Evolutionary conservation across 1,139 yeast species (phyloP).

Genomic region (Candida pseudocylindracea): DNA sequence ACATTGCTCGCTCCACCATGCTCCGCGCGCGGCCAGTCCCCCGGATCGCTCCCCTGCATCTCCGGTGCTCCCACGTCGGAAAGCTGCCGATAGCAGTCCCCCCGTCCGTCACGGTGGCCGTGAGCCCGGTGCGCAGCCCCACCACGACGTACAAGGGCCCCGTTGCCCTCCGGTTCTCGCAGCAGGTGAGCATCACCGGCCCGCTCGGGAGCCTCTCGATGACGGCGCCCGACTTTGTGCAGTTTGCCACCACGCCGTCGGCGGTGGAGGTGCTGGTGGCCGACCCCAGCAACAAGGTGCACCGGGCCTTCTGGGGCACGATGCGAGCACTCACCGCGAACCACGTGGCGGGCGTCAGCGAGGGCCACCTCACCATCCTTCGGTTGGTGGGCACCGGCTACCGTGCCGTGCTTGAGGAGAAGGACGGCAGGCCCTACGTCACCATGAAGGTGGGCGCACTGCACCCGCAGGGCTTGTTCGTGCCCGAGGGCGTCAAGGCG

Average conservation of each 20-base stretch:
- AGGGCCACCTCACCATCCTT: conserved; percentile 75
- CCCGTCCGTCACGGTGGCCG: too few relatives aligned
- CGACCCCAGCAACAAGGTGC: conserved; percentile 37
- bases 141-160: conserved; percentile 51
- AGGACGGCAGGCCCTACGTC: conserved; percentile 27
- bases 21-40: too few relatives aligned
- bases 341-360: conserved; percentile 69
- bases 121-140: conserved; percentile 11
- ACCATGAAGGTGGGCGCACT: conserved; percentile 48
- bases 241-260: conserved; percentile 12
- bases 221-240: conserved; percentile 54
- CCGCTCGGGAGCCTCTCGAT: conserved; percentile 54
- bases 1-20: too few relatives aligned
- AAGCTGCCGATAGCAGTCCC: too few relatives aligned
- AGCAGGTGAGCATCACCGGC: conserved; percentile 47
- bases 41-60: too few relatives aligned
- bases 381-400: conserved; percentile 95
- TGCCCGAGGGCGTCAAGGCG: conserved; percentile 62
- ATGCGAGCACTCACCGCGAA: conserved; percentile 60
- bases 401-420: conserved; percentile 45
- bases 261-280: conserved; percentile 30
- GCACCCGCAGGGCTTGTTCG: conserved; percentile 5
- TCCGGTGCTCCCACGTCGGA: too few relatives aligned
- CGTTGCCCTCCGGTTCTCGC: conserved; percentile 23
- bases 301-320: conserved; percentile 92